phyloP scores from a whole-genome alignment of 805 yeast species.

The Hanseniaspora taiwanica region DNA sequence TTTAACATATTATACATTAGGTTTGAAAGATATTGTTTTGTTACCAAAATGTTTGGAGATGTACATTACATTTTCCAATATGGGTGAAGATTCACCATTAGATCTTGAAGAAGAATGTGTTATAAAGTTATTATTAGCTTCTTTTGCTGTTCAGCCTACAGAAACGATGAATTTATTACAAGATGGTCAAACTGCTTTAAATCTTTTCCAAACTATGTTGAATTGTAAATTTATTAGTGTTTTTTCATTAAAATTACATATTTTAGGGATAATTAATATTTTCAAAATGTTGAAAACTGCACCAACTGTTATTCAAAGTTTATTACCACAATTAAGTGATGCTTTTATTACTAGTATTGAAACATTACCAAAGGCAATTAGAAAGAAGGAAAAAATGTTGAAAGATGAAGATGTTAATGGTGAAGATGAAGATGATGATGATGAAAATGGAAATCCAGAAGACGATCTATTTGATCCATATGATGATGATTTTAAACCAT shows the following conservation, averaged over 20 bases:
- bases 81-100: constrained; percentile 7
- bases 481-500: constrained; percentile 68
- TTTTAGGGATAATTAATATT: constrained; percentile 49
- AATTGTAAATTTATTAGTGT: constrained; percentile 46
- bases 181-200: constrained; percentile 30
- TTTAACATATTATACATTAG: constrained; percentile 12
- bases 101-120: constrained; percentile 30
- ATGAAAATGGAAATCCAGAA: constrained; percentile 21
- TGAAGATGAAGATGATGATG: constrained; percentile 11
- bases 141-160: constrained; percentile 48
- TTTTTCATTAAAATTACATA: constrained; percentile 63
- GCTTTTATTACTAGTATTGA: constrained; percentile 39
- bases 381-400: constrained; percentile 46
- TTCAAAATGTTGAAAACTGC: constrained; percentile 23
- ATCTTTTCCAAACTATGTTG: constrained; percentile 55
- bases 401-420: constrained; percentile 29
- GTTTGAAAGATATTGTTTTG: constrained; percentile 22
- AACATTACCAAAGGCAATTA: constrained; percentile 60
- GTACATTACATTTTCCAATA: not conserved
- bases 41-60: not conserved
- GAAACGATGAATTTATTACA: constrained; percentile 41
- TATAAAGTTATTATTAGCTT: constrained; percentile 48
- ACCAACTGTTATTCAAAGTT: constrained; percentile 24
- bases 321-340: constrained; percentile 36
- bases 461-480: constrained; percentile 47